phyloP scores from a whole-genome alignment of 148 eudicot species.

The Hydrangea macrophylla region DNA sequence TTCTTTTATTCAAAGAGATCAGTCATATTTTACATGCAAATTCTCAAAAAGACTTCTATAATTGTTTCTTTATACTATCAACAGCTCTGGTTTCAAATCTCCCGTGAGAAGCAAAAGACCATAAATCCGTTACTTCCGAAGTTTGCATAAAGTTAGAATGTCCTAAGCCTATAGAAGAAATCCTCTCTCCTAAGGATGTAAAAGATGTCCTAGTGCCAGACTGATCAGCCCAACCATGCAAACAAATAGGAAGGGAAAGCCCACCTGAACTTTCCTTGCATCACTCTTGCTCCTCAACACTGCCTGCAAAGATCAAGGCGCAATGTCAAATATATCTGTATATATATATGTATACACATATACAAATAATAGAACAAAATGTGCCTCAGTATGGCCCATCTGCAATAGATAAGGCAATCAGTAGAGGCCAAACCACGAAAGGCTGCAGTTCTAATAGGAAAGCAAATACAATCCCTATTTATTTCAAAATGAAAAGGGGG shows the following conservation, averaged over 20 bases:
- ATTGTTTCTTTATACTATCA: background rate
- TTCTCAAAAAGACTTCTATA: background rate
- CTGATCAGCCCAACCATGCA: constrained; percentile 53
- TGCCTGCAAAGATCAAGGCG: constrained; percentile 34
- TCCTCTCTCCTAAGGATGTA: constrained; percentile 20
- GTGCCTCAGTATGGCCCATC: no score
- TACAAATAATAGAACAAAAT: no score
- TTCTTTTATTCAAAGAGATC: background rate
- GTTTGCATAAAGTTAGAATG: background rate
- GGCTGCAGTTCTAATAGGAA: no score
- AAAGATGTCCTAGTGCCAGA: constrained; percentile 42
- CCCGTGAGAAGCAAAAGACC: background rate
- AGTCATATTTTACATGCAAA: background rate
- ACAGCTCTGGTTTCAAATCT: background rate
- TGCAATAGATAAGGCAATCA: background rate
- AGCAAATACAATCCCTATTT: no score
- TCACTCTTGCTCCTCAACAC: constrained; percentile 26
- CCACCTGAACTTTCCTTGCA: constrained; percentile 37
- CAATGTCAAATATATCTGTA: background rate
- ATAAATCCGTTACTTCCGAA: background rate
- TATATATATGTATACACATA: no score
- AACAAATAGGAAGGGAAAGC: constrained; percentile 55
- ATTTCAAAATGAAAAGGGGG: no score
- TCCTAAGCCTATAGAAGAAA: background rate
- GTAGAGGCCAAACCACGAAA: background rate